Evolutionary conservation across 768 basidiomycete species (phyloP).

Genomic region (Trametes gibbosa): DNA sequence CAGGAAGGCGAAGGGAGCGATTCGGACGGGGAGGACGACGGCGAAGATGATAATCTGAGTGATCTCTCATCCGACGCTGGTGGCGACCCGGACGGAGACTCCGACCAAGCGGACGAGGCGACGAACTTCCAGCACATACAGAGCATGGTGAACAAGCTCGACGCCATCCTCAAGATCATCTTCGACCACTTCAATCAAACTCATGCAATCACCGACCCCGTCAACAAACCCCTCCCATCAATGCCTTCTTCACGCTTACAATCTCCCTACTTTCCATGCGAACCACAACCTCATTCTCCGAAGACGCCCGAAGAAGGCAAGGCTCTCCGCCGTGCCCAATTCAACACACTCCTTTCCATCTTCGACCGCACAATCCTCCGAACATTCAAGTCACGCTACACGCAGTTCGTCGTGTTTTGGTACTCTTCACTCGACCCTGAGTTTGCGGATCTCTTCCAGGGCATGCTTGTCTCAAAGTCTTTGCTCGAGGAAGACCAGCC

Average conservation of each 20-base stretch:
- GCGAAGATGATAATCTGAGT: slow-evolving; percentile 53
- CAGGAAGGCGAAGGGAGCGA: slow-evolving; percentile 67
- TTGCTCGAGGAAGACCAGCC: slow-evolving; percentile 58
- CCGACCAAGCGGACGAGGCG: slow-evolving; percentile 39
- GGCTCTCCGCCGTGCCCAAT: slow-evolving; percentile 56
- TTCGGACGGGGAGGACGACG: slow-evolving; percentile 45
- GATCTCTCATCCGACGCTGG: slow-evolving; percentile 75
- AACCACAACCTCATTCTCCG: slow-evolving; percentile 23
- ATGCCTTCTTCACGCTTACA: slow-evolving; percentile 31
- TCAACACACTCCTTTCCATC: slow-evolving; percentile 85
- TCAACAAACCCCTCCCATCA: slow-evolving; percentile 19
- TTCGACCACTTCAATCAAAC: slow-evolving; percentile 79
- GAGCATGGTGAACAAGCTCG: slow-evolving; percentile 90
- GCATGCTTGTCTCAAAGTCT: slow-evolving; percentile 90
- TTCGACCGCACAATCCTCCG: slow-evolving; percentile 92
- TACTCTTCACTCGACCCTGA: slow-evolving; percentile 86
- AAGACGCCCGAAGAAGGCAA: slow-evolving; percentile 34
- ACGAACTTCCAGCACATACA: slow-evolving; percentile 67
- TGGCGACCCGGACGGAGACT: slow-evolving; percentile 45
- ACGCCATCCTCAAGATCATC: slow-evolving; percentile 78
- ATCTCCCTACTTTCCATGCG: slow-evolving; percentile 18
- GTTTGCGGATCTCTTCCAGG: slow-evolving; percentile 91
- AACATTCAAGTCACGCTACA: slow-evolving; percentile 96
- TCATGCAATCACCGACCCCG: slow-evolving; percentile 31
- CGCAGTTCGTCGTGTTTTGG: slow-evolving; percentile 97